Base-by-base conservation (phyloP, 257 asterid genomes). In the Solanum ossicruentum region DNA sequence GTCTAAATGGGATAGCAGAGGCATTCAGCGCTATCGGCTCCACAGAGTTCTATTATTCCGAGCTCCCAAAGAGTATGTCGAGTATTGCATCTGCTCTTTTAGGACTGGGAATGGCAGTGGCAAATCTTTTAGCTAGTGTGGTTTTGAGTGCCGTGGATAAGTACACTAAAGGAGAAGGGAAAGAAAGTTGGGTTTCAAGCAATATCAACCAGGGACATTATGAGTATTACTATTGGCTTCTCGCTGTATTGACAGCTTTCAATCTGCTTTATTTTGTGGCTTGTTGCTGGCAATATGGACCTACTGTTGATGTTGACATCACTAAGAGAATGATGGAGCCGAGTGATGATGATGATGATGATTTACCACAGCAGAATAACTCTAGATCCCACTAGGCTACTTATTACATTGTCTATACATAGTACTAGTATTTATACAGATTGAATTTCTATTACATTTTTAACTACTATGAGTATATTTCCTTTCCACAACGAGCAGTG, bases 51-150 rank as follows among this genome's bases (percentile, higher is more conserved):
- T 93, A 88, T 67, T 92, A 88, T 55, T 87, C 95, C 0, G 96
- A 93, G 89, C 91, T 93, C 23, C 95, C 97, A 0, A 90, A 78
- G 58, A 91, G 90, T 49, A 92, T 93, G 96, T 90, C 95, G 8
- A 93, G 94, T 57, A 39, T 93, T 0, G 94, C 95, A 1, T 82
- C 93, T 2, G 85, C 94, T 36, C 80, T 93, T 51, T 89, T 88
- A 10, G 93, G 93, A 18, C 83, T 91, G 3, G 94, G 94, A 20
- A 86, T 89, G 93, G 93, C 90, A 0, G 86, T 91, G 5, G 97
- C 86, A 15, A 91, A 85, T 79, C 32, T 93, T 83, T 65, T 90
- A 45, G 93, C 94, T 2, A 91, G 92, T 43, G 89, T 89, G 6
- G 58, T 93, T 11, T 71, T 93, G 61, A 89, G 84, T 51, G 54